Evolutionary conservation across 805 yeast genomes (phyloP), one percentile per base, ranked within the genome.

Genomic region (Saccharomycopsis sp.): DNA sequence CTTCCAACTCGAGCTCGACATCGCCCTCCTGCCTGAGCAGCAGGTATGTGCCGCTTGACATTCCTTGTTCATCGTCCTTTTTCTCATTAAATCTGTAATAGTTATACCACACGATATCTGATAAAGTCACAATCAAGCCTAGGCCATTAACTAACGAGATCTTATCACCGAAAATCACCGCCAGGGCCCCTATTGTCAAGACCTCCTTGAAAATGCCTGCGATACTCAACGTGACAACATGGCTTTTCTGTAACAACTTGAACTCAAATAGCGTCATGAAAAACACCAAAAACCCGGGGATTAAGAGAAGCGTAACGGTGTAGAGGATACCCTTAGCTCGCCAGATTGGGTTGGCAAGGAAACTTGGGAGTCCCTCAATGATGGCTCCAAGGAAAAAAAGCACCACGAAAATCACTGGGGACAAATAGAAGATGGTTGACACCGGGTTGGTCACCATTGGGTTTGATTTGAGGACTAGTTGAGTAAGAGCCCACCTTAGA

Each of bases 191-290:
- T 31, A 93, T 87, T 0, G 98, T 93, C 38, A 89, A 66, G 13
- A 93, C 68, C 60, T 93, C 98, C 59, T 93, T 93, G 60, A 90
- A 85, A 14, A 93, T 85, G 1, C 98, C 98, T 0, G 94, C 95
- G 35, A 93, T 77, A 4, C 94, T 81, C 24, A 93, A 64, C 0
- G 98, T 89, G 37, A 89, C 70, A 11, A 93, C 87, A 45, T 86
- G 84, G 0, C 96, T 85, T 35, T 81, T 76, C 44, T 84, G 81
- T 42, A 93, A 70, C 5, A 93, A 75, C 45, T 84, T 79, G 64
- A 85, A 89, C 61, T 90, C 98, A 54, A 85, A 77, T 2, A 87
- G 63, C 0, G 96, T 90, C 90, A 93, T 83, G 59, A 84, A 73
- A 57, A 89, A 89, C 1, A 96, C 97, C 32, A 85, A 64, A 2